A percentile compares a stretch with the other conserved stretches of the same genome.
phyloP scores from a whole-genome alignment of 1,284 basidiomycete genomes.

The Somion occarium region DNA sequence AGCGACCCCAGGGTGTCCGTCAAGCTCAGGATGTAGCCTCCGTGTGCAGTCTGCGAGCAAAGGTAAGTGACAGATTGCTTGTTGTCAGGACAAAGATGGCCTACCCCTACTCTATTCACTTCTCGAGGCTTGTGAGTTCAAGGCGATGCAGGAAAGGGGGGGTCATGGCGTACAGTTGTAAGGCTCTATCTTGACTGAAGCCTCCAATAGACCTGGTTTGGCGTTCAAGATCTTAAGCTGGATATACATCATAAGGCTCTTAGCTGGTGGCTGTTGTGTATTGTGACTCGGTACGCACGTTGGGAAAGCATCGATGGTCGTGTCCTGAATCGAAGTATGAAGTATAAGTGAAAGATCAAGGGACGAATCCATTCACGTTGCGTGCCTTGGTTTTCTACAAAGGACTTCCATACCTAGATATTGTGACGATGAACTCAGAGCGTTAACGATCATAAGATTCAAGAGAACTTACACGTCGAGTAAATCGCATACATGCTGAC shows the following conservation, averaged over 20 bases:
- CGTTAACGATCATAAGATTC: too few relatives aligned
- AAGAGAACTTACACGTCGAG: slow-evolving; percentile 40
- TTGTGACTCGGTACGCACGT: slow-evolving; percentile 37
- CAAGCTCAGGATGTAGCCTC: slow-evolving; percentile 79
- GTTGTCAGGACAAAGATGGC: too few relatives aligned
- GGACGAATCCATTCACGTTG: not conserved
- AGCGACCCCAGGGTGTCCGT: slow-evolving; percentile 85
- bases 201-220: slow-evolving; percentile 60
- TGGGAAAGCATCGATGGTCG: slow-evolving; percentile 73
- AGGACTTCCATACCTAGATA: slow-evolving; percentile 73
- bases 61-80: not conserved
- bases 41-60: slow-evolving; percentile 56
- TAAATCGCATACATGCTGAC: slow-evolving; percentile 66
- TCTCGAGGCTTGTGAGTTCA: slow-evolving; percentile 3
- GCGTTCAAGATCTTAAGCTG: slow-evolving; percentile 64
- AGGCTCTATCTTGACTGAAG: slow-evolving; percentile 64
- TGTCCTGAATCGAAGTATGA: slow-evolving; percentile 47
- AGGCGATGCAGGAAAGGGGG: too few relatives aligned
- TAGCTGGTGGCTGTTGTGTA: not conserved
- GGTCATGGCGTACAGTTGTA: slow-evolving; percentile 71
- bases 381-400: slow-evolving; percentile 67
- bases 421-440: too few relatives aligned
- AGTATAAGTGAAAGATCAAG: not conserved
- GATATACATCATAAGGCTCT: not conserved
- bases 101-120: slow-evolving; percentile 74